Evolutionary conservation across 768 basidiomycete species (phyloP).

Genomic region (Tulasnella sp.): DNA sequence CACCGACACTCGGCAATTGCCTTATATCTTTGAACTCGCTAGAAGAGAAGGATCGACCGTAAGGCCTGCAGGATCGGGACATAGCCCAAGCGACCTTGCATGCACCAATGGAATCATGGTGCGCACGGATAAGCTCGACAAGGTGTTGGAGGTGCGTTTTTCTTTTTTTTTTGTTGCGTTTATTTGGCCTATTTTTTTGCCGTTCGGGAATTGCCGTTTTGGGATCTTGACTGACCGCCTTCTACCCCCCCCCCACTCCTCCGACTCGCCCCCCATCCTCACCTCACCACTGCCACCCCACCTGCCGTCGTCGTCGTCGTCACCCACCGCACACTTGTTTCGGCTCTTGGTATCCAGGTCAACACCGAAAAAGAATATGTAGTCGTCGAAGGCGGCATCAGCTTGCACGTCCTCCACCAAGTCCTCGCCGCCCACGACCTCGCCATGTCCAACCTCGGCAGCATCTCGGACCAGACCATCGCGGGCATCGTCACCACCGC

Average conservation of each 20-base stretch:
- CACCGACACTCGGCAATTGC: constrained; percentile 56
- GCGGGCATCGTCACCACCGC: constrained; percentile 90
- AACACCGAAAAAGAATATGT: constrained; percentile 59
- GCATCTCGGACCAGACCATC: constrained; percentile 93
- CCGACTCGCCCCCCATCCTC: neutral
- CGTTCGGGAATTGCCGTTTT: neutral
- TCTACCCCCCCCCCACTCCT: constrained; percentile 20
- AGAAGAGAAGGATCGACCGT: constrained; percentile 60
- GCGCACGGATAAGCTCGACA: constrained; percentile 62
- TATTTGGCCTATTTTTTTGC: constrained; percentile 10
- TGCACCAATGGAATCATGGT: constrained; percentile 86
- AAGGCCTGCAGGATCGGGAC: constrained; percentile 81
- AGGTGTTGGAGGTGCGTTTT: constrained; percentile 63
- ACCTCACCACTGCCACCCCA: neutral
- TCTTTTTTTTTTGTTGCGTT: neutral
- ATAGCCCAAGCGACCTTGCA: constrained; percentile 88
- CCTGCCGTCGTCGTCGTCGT: neutral
- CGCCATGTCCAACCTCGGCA: constrained; percentile 88
- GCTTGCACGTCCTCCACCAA: constrained; percentile 62
- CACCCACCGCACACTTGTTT: neutral
- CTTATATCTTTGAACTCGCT: constrained; percentile 71
- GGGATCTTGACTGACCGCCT: constrained; percentile 23
- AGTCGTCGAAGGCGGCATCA: constrained; percentile 70
- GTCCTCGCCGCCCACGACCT: constrained; percentile 57
- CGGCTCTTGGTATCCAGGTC: constrained; percentile 42